phyloP scores from a whole-genome alignment of 768 basidiomycete species.

The Lactarius psammicola region DNA sequence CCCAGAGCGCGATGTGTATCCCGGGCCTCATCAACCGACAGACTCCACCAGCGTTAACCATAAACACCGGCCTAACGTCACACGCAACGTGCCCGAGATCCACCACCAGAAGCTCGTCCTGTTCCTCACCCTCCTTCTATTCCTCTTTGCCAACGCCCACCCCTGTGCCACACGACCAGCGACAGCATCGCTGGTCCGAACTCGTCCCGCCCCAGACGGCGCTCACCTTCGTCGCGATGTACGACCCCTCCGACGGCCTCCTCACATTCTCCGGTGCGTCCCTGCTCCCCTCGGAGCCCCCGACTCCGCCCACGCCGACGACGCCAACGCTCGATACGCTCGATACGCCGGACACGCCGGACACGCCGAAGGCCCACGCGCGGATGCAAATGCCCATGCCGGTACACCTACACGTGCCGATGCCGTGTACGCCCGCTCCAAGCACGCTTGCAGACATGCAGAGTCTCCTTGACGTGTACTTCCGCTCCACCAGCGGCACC shows the following conservation, averaged over 20 bases:
- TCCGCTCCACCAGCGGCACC: conserved; percentile 14
- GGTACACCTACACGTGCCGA: conserved; percentile 21
- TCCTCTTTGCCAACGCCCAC: background rate
- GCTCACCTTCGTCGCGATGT: conserved; percentile 58
- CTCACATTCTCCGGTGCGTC: conserved; percentile 54
- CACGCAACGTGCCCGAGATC: background rate
- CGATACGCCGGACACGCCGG: conserved; percentile 14
- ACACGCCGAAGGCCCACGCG: conserved; percentile 25
- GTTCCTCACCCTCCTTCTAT: background rate
- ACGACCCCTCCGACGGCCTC: conserved; percentile 57
- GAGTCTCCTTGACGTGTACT: conserved; percentile 28
- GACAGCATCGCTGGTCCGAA: conserved; percentile 50
- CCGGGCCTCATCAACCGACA: conserved; percentile 13
- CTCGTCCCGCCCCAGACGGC: conserved; percentile 54
- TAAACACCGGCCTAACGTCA: conserved; percentile 7
- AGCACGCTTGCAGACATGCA: conserved; percentile 30
- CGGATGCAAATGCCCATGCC: conserved; percentile 33
- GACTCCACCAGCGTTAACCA: conserved; percentile 14
- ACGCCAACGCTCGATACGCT: conserved; percentile 7
- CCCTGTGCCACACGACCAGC: background rate
- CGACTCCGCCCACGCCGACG: conserved; percentile 3
- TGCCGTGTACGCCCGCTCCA: conserved; percentile 26
- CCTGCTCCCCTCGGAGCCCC: conserved; percentile 38
- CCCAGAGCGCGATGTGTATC: background rate
- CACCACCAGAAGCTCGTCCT: conserved; percentile 1